phyloP scores from a whole-genome alignment of 1,284 basidiomycete genomes.

The Ustilago trichophora region DNA sequence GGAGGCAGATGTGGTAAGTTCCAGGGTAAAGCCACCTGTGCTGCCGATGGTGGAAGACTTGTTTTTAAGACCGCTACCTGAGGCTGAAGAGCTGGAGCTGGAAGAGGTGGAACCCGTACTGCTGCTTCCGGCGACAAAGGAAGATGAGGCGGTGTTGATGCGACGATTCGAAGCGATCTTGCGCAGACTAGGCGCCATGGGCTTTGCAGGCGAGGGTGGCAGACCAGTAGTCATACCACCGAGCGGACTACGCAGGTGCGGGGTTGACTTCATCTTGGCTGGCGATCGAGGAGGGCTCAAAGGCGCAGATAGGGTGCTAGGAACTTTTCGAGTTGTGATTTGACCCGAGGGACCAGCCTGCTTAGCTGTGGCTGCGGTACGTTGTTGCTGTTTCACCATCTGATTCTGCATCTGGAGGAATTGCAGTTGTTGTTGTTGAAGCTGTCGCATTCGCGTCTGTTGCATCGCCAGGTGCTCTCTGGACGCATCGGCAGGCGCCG shows the following conservation, averaged over 20 bases:
- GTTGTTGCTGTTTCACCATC: not conserved
- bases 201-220: conserved; percentile 20
- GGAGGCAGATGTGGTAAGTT: conserved; percentile 37
- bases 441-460: conserved; percentile 29
- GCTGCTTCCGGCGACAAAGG: conserved; percentile 1
- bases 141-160: conserved; percentile 17
- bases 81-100: conserved; percentile 17
- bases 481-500: conserved; percentile 26
- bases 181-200: conserved; percentile 20
- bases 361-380: too few relatives aligned
- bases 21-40: conserved; percentile 24
- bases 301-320: conserved; percentile 24
- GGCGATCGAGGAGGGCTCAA: conserved; percentile 42
- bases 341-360: conserved; percentile 1
- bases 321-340: conserved; percentile 25
- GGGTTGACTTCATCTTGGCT: conserved; percentile 48
- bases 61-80: conserved; percentile 9
- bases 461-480: conserved; percentile 26
- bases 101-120: conserved; percentile 14
- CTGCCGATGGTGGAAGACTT: conserved; percentile 16
- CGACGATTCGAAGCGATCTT: conserved; percentile 52
- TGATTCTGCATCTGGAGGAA: conserved; percentile 29
- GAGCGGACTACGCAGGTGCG: conserved; percentile 32
- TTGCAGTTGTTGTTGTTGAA: conserved; percentile 36
- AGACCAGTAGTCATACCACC: conserved; percentile 4